phyloP scores from a whole-genome alignment of 2,329 filamentous ascomycete species.

The Esteya vermicola region DNA sequence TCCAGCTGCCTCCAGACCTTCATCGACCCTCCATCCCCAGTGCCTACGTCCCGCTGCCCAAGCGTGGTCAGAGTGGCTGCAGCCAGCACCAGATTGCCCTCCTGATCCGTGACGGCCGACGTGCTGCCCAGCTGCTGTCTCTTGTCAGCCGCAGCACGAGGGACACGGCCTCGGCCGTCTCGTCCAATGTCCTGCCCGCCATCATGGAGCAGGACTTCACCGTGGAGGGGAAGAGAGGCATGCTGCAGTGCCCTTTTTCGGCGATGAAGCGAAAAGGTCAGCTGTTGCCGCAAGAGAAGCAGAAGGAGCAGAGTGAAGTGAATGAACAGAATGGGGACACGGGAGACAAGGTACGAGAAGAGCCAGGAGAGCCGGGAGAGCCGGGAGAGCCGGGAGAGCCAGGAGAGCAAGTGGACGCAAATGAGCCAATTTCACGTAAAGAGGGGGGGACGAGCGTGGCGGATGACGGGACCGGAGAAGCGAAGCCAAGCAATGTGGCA shows the following conservation, averaged over 20 bases:
- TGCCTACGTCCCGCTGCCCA: conserved; percentile 39
- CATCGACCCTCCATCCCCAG: conserved; percentile 31
- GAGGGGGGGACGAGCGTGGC: not conserved
- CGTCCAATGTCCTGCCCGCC: conserved; percentile 45
- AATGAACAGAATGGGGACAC: not conserved
- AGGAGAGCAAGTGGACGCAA: too few relatives aligned
- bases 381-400: too few relatives aligned
- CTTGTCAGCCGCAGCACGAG: conserved; percentile 32
- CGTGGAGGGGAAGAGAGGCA: conserved; percentile 65
- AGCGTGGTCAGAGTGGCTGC: conserved; percentile 26
- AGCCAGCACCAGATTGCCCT: conserved; percentile 45
- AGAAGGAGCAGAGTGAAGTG: conserved; percentile 4
- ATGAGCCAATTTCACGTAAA: too few relatives aligned
- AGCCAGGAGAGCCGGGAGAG: too few relatives aligned
- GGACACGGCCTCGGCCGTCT: conserved; percentile 29
- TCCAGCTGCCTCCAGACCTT: conserved; percentile 46
- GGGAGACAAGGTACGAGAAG: too few relatives aligned
- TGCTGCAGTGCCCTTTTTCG: conserved; percentile 69
- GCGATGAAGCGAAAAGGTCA: conserved; percentile 20
- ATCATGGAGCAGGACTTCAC: conserved; percentile 84
- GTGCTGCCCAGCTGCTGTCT: conserved; percentile 38
- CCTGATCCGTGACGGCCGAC: conserved; percentile 49
- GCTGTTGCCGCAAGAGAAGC: conserved; percentile 3
- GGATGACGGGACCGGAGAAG: not conserved
- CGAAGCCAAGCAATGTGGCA: conserved; percentile 7